Evolutionary conservation across 768 basidiomycete species (phyloP).

Genomic region (Tubosaeta brunneosetosa): DNA sequence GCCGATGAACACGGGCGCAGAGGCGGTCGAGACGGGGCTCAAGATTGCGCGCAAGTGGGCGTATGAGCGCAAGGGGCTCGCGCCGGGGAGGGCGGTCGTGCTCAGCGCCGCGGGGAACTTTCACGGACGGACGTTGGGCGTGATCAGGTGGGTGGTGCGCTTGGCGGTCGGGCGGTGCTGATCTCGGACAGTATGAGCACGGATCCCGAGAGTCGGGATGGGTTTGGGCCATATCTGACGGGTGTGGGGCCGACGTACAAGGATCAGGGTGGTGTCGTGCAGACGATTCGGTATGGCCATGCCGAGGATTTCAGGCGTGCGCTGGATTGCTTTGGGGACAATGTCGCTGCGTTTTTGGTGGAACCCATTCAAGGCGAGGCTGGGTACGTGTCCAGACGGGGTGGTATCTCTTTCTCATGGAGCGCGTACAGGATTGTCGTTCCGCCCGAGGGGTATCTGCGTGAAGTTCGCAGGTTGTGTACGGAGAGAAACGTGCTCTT

Average conservation of each 20-base stretch:
- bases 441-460: slow-evolving; percentile 82
- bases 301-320: slow-evolving; percentile 79
- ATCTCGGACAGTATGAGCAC: slow-evolving; percentile 73
- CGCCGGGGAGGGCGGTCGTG: slow-evolving; percentile 70
- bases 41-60: slow-evolving; percentile 98
- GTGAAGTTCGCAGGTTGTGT: slow-evolving; percentile 74
- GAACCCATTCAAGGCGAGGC: slow-evolving; percentile 99
- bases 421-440: slow-evolving; percentile 70
- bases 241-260: slow-evolving; percentile 77
- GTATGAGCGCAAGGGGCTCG: slow-evolving; percentile 65
- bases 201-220: slow-evolving; percentile 81
- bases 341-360: slow-evolving; percentile 89
- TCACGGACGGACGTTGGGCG: slow-evolving; percentile 88
- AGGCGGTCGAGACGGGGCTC: slow-evolving; percentile 95
- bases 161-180: background rate
- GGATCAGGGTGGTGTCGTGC: slow-evolving; percentile 43
- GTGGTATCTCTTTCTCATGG: background rate
- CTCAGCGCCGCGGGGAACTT: slow-evolving; percentile 89
- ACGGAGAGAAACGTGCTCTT: slow-evolving; percentile 91
- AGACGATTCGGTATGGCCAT: slow-evolving; percentile 78
- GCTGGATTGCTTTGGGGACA: slow-evolving; percentile 71
- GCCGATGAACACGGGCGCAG: slow-evolving; percentile 98
- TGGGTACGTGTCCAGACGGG: slow-evolving; percentile 51
- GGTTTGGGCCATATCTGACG: slow-evolving; percentile 88
- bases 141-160: slow-evolving; percentile 59